Evolutionary conservation across 805 yeast species (phyloP).

Genomic region (Candida alai): DNA sequence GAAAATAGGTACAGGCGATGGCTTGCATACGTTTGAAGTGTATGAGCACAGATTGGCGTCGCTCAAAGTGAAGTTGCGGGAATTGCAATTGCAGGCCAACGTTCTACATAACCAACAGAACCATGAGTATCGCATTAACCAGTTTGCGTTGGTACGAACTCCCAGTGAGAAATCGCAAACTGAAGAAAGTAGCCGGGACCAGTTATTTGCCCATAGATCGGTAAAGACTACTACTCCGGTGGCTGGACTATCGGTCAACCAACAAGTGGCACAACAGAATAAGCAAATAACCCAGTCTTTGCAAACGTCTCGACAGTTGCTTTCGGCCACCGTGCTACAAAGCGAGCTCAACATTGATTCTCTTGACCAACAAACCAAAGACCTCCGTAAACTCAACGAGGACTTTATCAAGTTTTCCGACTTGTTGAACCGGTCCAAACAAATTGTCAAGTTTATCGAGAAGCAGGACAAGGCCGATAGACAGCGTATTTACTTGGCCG

Average conservation of each 20-base stretch:
- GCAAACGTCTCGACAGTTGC: conserved; percentile 45
- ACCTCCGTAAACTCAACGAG: conserved; percentile 37
- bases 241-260: conserved; percentile 16
- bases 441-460: conserved; percentile 48
- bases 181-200: conserved; percentile 9
- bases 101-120: conserved; percentile 22
- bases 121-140: conserved; percentile 29
- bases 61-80: conserved; percentile 23
- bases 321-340: conserved; percentile 48
- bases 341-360: conserved; percentile 49
- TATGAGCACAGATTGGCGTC: conserved; percentile 15
- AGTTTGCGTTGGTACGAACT: conserved; percentile 13
- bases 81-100: conserved; percentile 26
- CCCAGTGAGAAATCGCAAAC: too few relatives aligned
- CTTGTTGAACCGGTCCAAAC: conserved; percentile 39
- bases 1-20: conserved; percentile 5
- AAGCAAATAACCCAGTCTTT: conserved; percentile 43
- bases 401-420: conserved; percentile 39
- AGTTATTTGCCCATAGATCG: conserved; percentile 22
- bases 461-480: conserved; percentile 49
- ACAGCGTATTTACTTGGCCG: conserved; percentile 43
- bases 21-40: conserved; percentile 1
- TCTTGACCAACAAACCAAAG: conserved; percentile 43
- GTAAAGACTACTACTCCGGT: conserved; percentile 10
- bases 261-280: conserved; percentile 44